These are phyloP conservation scores for Metarhizium rileyi DNA, from an alignment of 2,329 filamentous ascomycete genomes.

Conservation along the genomic window DNA sequence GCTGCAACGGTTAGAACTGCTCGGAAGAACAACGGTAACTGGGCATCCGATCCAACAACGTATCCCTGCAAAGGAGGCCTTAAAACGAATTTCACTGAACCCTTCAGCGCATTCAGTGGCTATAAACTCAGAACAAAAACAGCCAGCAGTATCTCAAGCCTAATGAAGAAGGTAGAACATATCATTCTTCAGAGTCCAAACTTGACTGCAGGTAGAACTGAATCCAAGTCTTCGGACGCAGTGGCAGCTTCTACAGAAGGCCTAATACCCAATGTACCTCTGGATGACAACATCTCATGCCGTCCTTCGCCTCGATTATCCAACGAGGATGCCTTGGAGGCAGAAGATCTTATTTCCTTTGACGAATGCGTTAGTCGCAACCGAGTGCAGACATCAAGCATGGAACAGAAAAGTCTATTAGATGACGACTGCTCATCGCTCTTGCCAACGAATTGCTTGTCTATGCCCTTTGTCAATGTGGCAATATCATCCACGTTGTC, in stretches of 20 bases:
- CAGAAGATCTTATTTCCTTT: not conserved
- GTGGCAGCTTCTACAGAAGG: not conserved
- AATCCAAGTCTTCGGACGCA: not conserved
- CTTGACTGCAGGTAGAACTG: not conserved
- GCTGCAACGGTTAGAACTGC: slow-evolving; percentile 8
- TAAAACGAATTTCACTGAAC: not conserved
- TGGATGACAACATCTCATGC: not conserved
- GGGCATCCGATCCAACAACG: not conserved
- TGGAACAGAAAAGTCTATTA: not conserved
- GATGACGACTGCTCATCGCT: slow-evolving; percentile 1
- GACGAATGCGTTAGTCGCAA: not conserved
- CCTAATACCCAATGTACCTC: not conserved
- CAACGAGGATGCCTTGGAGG: not conserved
- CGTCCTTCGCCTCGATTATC: slow-evolving; percentile 3
- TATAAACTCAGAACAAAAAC: not conserved
- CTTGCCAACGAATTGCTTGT: not conserved
- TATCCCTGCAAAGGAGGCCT: not conserved
- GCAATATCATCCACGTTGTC: not conserved
- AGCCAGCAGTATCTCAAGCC: not conserved
- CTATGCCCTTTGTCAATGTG: not conserved
- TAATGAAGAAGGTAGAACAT: not conserved
- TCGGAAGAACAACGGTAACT: not conserved
- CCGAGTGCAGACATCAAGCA: not conserved
- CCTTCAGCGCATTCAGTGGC: not conserved
- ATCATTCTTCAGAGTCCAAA: not conserved